phyloP scores from a whole-genome alignment of 202 grass and related monocot species.

The Tripidium arundinaceum region DNA sequence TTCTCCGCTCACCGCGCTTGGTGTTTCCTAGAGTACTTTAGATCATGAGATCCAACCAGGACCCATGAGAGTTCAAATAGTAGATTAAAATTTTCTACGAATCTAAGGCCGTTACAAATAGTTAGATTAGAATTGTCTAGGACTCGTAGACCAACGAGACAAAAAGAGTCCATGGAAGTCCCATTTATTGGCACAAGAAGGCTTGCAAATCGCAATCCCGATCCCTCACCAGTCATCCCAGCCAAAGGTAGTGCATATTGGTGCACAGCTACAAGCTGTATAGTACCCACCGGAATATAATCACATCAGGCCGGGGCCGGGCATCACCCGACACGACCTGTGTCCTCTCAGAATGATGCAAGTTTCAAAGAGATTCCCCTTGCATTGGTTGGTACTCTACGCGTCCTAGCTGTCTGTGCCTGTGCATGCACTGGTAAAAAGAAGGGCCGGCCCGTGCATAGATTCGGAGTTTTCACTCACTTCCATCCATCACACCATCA shows the following conservation, averaged over 20 bases:
- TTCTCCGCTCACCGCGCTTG: no score
- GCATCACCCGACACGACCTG: slow-evolving; percentile 4
- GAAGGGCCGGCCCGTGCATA: no score
- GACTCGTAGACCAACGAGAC: no score
- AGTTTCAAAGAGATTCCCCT: slow-evolving; percentile 22
- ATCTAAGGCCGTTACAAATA: no score
- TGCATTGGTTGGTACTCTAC: not conserved
- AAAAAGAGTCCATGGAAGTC: no score
- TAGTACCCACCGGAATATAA: not conserved
- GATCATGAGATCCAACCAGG: no score
- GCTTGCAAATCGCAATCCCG: not conserved
- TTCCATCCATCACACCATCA: not conserved
- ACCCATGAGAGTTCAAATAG: no score
- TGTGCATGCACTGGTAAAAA: not conserved
- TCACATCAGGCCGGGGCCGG: not conserved
- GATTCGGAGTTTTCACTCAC: not conserved
- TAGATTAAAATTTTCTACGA: no score
- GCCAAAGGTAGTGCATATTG: not conserved
- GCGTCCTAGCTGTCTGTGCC: not conserved
- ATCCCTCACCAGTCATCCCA: no score
- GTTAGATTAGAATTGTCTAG: no score
- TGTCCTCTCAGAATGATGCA: slow-evolving; percentile 22
- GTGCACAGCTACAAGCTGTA: not conserved
- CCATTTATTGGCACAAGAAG: no score
- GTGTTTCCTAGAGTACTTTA: no score